Conservation (phyloP, 1,284 basidiomycete species). For the Apiotrichum sp. region DNA sequence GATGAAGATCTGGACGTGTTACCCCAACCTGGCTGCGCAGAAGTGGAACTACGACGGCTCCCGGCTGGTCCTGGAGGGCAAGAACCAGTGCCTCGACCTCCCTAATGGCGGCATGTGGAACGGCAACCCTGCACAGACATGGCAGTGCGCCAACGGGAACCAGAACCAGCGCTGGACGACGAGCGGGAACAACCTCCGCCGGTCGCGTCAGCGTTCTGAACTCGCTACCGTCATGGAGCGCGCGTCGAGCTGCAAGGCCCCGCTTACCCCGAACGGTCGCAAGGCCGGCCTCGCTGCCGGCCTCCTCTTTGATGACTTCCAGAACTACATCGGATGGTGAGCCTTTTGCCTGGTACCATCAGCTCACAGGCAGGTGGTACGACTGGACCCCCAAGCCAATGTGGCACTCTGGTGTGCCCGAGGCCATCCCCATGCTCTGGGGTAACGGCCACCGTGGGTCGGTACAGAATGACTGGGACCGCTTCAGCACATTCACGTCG, state of each 20-base stretch:
- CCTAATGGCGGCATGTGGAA: conserved; percentile 2
- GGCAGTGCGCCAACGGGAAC: conserved; percentile 9
- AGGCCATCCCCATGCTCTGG: conserved; percentile 44
- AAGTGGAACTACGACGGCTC: conserved; percentile 9
- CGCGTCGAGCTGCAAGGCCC: not conserved
- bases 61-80: conserved; percentile 7
- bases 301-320: conserved; percentile 23
- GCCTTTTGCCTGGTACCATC: no score
- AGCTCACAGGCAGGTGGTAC: conserved; percentile 42
- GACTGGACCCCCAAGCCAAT: conserved; percentile 11
- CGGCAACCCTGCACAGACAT: conserved; percentile 12
- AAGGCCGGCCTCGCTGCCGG: conserved; percentile 44
- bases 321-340: conserved; percentile 15
- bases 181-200: not conserved
- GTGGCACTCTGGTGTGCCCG: conserved; percentile 17
- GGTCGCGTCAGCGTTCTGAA: not conserved
- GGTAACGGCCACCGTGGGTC: conserved; percentile 32
- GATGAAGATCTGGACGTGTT: conserved; percentile 17
- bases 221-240: not conserved
- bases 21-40: conserved; percentile 7
- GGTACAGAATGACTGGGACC: conserved; percentile 18
- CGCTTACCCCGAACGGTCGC: conserved; percentile 28
- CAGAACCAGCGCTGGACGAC: conserved; percentile 14
- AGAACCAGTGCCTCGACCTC: conserved; percentile 15
- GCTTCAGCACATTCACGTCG: conserved; percentile 29